Percentiles rank a stretch among this genome's conserved stretches.
Conservation (phyloP, 768 basidiomycete species). For the Psilocybe tampanensis region DNA sequence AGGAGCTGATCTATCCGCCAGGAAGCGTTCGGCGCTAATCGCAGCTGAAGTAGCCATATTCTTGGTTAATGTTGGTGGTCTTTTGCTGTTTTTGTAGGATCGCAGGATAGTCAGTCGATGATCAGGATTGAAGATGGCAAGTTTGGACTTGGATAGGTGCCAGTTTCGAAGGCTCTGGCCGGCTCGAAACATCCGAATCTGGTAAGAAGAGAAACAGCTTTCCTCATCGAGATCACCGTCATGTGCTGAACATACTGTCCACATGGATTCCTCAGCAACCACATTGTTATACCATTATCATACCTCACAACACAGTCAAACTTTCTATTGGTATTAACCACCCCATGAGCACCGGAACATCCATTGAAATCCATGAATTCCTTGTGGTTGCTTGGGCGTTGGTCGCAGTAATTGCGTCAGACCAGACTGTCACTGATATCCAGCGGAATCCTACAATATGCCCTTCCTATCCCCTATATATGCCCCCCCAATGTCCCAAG, state of each 20-base stretch:
- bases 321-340: too few relatives aligned
- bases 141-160: conserved; percentile 1
- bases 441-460: not conserved
- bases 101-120: conserved; percentile 12
- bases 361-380: too few relatives aligned
- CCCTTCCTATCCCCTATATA: too few relatives aligned
- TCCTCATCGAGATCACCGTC: conserved; percentile 1
- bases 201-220: conserved; percentile 6
- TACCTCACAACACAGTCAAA: too few relatives aligned
- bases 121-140: conserved; percentile 12
- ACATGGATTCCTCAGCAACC: not conserved
- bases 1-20: conserved; percentile 78
- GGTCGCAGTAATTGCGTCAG: too few relatives aligned
- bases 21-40: conserved; percentile 58
- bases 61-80: conserved; percentile 11
- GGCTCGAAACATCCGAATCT: conserved; percentile 23
- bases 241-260: not conserved
- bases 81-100: conserved; percentile 3
- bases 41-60: conserved; percentile 31
- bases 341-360: too few relatives aligned
- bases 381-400: too few relatives aligned
- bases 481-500: too few relatives aligned
- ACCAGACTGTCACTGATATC: too few relatives aligned
- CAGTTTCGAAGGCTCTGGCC: conserved; percentile 17
- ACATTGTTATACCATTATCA: not conserved